Conservation (phyloP, 1,284 basidiomycete genomes). For the Heterobasidion occidentale region DNA sequence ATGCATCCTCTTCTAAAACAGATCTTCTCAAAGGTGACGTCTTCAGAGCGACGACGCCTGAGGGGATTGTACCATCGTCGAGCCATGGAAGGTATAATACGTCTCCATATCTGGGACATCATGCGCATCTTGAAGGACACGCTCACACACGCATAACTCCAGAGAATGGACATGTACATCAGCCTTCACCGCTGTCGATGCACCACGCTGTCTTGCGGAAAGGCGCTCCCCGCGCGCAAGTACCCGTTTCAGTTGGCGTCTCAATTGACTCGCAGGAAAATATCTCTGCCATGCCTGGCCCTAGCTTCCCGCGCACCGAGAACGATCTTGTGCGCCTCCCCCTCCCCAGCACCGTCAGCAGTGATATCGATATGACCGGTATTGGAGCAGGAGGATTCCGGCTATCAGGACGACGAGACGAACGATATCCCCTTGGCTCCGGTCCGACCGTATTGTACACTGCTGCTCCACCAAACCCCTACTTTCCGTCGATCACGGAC, state of each 20-base stretch:
- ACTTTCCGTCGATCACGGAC: constrained; percentile 5
- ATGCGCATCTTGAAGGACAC: background rate
- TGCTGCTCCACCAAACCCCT: constrained; percentile 9
- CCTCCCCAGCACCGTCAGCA: constrained; percentile 34
- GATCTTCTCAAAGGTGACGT: constrained; percentile 18
- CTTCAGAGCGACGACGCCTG: background rate
- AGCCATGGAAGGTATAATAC: background rate
- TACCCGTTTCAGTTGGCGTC: constrained; percentile 45
- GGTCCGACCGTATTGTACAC: constrained; percentile 33
- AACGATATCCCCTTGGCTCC: constrained; percentile 40
- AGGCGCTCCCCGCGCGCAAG: constrained; percentile 49
- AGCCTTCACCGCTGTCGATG: constrained; percentile 4
- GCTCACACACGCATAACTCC: constrained; percentile 7
- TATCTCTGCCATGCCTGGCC: constrained; percentile 1
- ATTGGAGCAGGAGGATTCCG: constrained; percentile 36
- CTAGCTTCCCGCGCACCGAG: constrained; percentile 13
- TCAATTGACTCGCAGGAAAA: constrained; percentile 21
- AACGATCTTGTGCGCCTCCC: constrained; percentile 29
- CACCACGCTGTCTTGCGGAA: constrained; percentile 35
- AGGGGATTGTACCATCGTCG: background rate
- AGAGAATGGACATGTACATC: constrained; percentile 10
- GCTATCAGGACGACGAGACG: constrained; percentile 40
- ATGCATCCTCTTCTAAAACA: constrained; percentile 25
- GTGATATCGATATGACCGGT: constrained; percentile 32
- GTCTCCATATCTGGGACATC: background rate